Evolutionary conservation across 805 yeast genomes (phyloP).

Genomic region (Cyberlindnera maritima): DNA sequence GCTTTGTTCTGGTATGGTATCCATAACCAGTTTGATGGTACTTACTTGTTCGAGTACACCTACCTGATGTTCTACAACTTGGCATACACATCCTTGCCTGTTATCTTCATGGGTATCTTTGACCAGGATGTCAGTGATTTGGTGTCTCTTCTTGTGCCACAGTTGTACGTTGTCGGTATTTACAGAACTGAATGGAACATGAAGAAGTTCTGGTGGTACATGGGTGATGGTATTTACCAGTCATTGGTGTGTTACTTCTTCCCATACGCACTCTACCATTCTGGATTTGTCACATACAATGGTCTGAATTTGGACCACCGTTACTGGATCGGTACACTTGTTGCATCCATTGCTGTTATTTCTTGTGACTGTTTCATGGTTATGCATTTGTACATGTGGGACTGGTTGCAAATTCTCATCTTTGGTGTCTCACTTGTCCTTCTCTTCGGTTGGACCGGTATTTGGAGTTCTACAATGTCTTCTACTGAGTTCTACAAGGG

Average conservation of each 20-base stretch:
- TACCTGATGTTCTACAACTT: constrained; percentile 76
- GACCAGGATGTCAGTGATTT: constrained; percentile 78
- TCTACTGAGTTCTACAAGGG: constrained; percentile 66
- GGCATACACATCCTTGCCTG: constrained; percentile 80
- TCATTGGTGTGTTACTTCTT: constrained; percentile 68
- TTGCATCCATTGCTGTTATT: constrained; percentile 62
- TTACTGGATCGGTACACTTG: constrained; percentile 66
- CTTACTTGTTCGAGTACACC: constrained; percentile 77
- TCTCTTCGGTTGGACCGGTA: constrained; percentile 75
- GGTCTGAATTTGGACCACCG: constrained; percentile 69
- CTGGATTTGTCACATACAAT: constrained; percentile 44
- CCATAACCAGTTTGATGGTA: constrained; percentile 71
- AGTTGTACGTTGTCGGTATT: constrained; percentile 71
- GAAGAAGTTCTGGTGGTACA: constrained; percentile 66
- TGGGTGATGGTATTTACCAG: constrained; percentile 77
- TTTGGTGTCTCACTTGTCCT: constrained; percentile 56
- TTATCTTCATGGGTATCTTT: constrained; percentile 70
- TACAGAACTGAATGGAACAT: constrained; percentile 69
- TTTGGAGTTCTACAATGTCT: constrained; percentile 58
- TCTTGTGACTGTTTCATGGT: constrained; percentile 66
- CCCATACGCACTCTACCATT: constrained; percentile 57
- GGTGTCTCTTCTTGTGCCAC: constrained; percentile 69
- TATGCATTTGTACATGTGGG: constrained; percentile 77
- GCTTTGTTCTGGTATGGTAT: constrained; percentile 81
- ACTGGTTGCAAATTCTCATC: constrained; percentile 63